A percentile compares a stretch with the other conserved stretches of the same genome.
These are phyloP conservation scores for Tetrahymena elliotti DNA, from an alignment of 73 alveolate species.

Conservation along the genomic window DNA sequence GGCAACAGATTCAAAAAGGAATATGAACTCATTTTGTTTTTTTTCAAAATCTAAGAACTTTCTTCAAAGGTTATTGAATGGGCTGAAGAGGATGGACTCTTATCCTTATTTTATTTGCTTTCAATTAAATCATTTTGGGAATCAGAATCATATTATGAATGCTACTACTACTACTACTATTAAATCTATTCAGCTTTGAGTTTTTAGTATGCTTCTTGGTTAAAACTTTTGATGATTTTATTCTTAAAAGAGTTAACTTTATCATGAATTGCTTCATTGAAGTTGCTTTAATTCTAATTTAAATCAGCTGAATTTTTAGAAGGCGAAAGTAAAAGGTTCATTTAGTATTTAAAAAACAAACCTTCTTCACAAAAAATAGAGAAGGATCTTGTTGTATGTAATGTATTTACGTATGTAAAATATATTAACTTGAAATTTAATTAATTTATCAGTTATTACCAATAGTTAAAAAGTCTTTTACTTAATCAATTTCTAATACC, in stretches of 20 bases:
- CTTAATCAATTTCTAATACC: not conserved
- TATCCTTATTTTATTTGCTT: not conserved
- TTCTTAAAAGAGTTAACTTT: not conserved
- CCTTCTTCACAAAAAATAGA: not conserved
- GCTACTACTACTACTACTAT: not conserved
- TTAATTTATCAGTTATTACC: not conserved
- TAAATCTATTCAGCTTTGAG: not conserved
- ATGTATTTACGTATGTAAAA: too few species aligned
- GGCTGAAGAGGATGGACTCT: not conserved
- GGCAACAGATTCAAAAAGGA: not conserved
- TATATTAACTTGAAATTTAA: not conserved
- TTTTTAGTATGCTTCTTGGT: not conserved
- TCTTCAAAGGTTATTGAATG: not conserved
- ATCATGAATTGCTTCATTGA: not conserved
- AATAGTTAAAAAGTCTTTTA: not conserved
- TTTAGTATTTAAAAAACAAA: too few species aligned
- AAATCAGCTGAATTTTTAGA: not conserved
- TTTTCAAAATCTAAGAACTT: not conserved
- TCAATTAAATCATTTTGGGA: not conserved
- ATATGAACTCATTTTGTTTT: not conserved
- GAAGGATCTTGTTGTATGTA: too few species aligned
- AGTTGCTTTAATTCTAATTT: not conserved
- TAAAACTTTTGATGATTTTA: not conserved
- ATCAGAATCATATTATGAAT: not conserved
- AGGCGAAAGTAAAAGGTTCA: not conserved